Conservation (phyloP, 768 basidiomycete species). For the Chalciporus sphaerocephalus region DNA sequence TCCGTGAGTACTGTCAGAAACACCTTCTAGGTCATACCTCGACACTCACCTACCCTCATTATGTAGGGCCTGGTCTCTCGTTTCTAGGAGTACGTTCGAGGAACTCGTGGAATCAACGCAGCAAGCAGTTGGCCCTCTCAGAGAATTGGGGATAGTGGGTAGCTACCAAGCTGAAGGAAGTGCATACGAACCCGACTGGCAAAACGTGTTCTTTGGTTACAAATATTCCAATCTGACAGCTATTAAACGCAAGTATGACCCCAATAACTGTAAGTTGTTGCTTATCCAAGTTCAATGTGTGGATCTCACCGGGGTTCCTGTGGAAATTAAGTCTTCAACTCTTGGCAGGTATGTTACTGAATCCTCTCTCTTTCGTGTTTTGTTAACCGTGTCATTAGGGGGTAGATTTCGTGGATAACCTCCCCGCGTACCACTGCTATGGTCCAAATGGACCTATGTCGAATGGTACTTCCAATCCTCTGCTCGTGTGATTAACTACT, state of each 20-base stretch:
- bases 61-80: neutral
- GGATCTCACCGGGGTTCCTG: neutral
- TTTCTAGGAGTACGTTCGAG: neutral
- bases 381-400: neutral
- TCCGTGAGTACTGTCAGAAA: slow-evolving; percentile 7
- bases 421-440: neutral
- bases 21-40: no score
- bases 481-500: neutral
- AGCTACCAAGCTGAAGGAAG: neutral
- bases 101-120: neutral
- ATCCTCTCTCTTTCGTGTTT: neutral
- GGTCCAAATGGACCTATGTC: neutral
- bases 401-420: neutral
- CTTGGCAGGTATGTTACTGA: neutral
- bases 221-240: neutral
- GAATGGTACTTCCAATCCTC: neutral
- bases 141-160: neutral
- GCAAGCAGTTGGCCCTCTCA: neutral
- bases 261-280: neutral
- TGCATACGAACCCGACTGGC: neutral
- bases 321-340: neutral
- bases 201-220: neutral
- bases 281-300: neutral
- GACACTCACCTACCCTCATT: no score
- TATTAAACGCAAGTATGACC: neutral